phyloP scores from a whole-genome alignment of 495 filamentous ascomycete species.

The Aspergillus asperescens region DNA sequence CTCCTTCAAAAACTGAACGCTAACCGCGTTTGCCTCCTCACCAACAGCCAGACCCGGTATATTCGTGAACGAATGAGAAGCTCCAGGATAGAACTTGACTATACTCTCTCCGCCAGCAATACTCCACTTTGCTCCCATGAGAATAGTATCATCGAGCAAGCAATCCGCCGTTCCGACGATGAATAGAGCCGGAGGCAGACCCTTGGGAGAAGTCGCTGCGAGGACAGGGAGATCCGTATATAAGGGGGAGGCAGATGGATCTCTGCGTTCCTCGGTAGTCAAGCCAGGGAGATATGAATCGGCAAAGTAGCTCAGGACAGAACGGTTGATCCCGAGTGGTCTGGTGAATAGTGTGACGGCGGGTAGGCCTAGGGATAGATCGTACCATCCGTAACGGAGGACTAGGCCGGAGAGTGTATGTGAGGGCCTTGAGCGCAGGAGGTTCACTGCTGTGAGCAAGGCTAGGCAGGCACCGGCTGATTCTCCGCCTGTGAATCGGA shows the following conservation, averaged over 20 bases:
- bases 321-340: not conserved
- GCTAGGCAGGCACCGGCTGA: slow-evolving; percentile 47
- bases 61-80: slow-evolving; percentile 43
- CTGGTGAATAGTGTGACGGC: slow-evolving; percentile 28
- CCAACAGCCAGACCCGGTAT: slow-evolving; percentile 29
- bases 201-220: slow-evolving; percentile 12
- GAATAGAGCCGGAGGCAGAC: slow-evolving; percentile 49
- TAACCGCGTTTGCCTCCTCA: slow-evolving; percentile 15
- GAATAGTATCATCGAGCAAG: slow-evolving; percentile 50
- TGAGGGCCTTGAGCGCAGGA: slow-evolving; percentile 27
- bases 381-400: slow-evolving; percentile 19
- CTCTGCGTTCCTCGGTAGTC: slow-evolving; percentile 28
- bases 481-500: slow-evolving; percentile 27
- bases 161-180: slow-evolving; percentile 49
- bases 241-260: slow-evolving; percentile 36
- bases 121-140: slow-evolving; percentile 50
- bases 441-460: slow-evolving; percentile 38
- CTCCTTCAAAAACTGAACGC: no score
- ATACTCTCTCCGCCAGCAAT: slow-evolving; percentile 45
- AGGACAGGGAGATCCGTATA: slow-evolving; percentile 38
- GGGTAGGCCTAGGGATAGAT: slow-evolving; percentile 23
- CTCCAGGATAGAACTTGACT: slow-evolving; percentile 48
- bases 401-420: slow-evolving; percentile 13
- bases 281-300: slow-evolving; percentile 41
- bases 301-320: slow-evolving; percentile 37